These are phyloP conservation scores for Neoboletus subvelutipes DNA, from an alignment of 768 basidiomycete species.

Conservation along the genomic window DNA sequence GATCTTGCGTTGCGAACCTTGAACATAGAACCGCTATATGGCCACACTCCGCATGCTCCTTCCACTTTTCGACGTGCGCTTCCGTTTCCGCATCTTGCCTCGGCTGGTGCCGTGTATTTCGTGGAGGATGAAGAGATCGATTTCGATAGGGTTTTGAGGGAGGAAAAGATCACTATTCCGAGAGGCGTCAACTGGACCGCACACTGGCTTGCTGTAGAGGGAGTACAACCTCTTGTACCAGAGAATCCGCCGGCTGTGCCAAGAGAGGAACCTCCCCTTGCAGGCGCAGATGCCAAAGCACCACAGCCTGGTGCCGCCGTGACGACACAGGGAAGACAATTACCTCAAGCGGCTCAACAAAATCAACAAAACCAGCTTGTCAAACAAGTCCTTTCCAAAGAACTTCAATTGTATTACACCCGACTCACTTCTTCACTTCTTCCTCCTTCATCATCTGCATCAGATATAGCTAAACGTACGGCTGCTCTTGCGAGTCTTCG, in stretches of 20 bases:
- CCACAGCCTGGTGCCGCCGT: constrained; percentile 26
- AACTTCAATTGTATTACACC: constrained; percentile 92
- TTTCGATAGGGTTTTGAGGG: constrained; percentile 85
- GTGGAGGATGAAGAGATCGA: constrained; percentile 98
- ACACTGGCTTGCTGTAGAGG: constrained; percentile 98
- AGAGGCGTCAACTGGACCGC: constrained; percentile 86
- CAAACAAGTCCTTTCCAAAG: constrained; percentile 89
- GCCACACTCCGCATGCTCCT: constrained; percentile 38
- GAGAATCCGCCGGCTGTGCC: constrained; percentile 90
- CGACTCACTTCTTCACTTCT: constrained; percentile 84
- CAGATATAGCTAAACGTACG: constrained; percentile 69
- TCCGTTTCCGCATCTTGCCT: constrained; percentile 41
- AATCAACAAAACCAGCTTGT: constrained; percentile 74
- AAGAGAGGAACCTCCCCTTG: constrained; percentile 43
- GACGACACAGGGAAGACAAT: constrained; percentile 25
- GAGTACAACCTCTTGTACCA: constrained; percentile 93
- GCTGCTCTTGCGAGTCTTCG: constrained; percentile 90
- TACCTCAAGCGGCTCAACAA: constrained; percentile 38
- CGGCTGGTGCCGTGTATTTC: constrained; percentile 80
- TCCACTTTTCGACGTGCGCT: constrained; percentile 44
- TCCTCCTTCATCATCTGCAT: constrained; percentile 33
- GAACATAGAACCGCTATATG: constrained; percentile 96
- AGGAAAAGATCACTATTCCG: constrained; percentile 80
- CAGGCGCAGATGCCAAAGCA: constrained; percentile 29
- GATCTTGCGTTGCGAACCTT: constrained; percentile 91